A percentile compares a stretch with the other conserved stretches of the same genome.
Evolutionary conservation across 139 green algal genomes (phyloP).

Genomic region (Coccomyxa sp.): DNA sequence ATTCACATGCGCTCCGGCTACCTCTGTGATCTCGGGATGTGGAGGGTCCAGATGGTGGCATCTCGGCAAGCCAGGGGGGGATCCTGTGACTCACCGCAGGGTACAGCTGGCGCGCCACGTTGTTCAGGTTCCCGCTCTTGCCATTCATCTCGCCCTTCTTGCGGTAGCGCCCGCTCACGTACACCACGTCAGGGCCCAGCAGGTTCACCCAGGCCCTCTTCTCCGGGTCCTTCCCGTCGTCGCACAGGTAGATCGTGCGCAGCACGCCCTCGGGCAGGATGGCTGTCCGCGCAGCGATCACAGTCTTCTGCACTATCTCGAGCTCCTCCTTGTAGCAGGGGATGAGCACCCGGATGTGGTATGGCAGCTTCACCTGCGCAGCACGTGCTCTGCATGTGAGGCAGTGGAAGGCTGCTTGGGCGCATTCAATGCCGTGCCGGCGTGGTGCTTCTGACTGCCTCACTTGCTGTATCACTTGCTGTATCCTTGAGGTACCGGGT

Average conservation of each 20-base stretch:
- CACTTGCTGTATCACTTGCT: no score
- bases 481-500: no score
- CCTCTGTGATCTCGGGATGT: no score
- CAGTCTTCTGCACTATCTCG: conserved; percentile 47
- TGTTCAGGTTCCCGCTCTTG: conserved; percentile 80
- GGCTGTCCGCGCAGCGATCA: conserved; percentile 41
- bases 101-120: conserved; percentile 35
- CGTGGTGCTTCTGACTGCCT: no score
- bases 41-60: neutral
- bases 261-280: conserved; percentile 35
- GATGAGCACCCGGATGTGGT: conserved; percentile 55
- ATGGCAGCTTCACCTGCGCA: conserved; percentile 23
- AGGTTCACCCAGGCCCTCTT: conserved; percentile 34
- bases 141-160: conserved; percentile 69
- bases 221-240: conserved; percentile 41
- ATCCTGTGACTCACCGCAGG: neutral
- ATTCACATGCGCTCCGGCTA: no score
- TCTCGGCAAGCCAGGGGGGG: no score
- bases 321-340: conserved; percentile 61
- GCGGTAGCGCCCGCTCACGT: conserved; percentile 60
- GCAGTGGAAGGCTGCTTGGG: no score
- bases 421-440: no score
- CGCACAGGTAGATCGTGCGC: conserved; percentile 55
- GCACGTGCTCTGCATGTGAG: no score
- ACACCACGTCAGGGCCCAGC: conserved; percentile 42